A percentile compares a stretch with the other conserved stretches of the same genome.
phyloP scores from a whole-genome alignment of 2,329 filamentous ascomycete genomes.

The Curvularia lunata region DNA sequence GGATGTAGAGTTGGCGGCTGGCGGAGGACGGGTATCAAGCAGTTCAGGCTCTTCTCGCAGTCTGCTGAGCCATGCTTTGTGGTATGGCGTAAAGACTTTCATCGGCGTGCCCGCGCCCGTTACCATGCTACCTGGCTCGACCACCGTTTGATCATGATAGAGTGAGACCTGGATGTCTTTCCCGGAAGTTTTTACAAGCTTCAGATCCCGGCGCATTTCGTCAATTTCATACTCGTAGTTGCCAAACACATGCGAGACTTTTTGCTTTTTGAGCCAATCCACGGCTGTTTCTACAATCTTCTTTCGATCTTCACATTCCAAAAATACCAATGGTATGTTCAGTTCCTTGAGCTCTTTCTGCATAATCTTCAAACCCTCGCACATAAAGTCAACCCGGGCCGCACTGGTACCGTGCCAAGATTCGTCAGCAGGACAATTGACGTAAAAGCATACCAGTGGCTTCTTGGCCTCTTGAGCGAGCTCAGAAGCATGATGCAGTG shows the following conservation, averaged over 20 bases:
- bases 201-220: constrained; percentile 55
- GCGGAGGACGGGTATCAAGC: constrained; percentile 52
- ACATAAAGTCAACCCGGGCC: constrained; percentile 57
- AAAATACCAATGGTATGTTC: constrained; percentile 57
- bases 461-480: constrained; percentile 54
- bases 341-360: constrained; percentile 55
- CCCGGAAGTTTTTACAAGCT: constrained; percentile 48
- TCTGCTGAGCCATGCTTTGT: constrained; percentile 55
- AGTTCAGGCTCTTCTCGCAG: constrained; percentile 53
- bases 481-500: constrained; percentile 54
- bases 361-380: constrained; percentile 53
- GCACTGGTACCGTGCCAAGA: constrained; percentile 60
- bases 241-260: constrained; percentile 56
- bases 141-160: constrained; percentile 58
- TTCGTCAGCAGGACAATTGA: constrained; percentile 57
- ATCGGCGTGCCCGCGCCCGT: constrained; percentile 55
- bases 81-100: constrained; percentile 61
- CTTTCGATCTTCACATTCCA: constrained; percentile 52
- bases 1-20: constrained; percentile 48
- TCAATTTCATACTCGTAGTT: constrained; percentile 58
- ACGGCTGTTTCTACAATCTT: constrained; percentile 52
- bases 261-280: constrained; percentile 54
- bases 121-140: constrained; percentile 54
- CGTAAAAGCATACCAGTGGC: constrained; percentile 55
- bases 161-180: constrained; percentile 52